Evolutionary conservation across 208 protist genomes (phyloP).

Genomic region (Trypanosoma vivax): DNA sequence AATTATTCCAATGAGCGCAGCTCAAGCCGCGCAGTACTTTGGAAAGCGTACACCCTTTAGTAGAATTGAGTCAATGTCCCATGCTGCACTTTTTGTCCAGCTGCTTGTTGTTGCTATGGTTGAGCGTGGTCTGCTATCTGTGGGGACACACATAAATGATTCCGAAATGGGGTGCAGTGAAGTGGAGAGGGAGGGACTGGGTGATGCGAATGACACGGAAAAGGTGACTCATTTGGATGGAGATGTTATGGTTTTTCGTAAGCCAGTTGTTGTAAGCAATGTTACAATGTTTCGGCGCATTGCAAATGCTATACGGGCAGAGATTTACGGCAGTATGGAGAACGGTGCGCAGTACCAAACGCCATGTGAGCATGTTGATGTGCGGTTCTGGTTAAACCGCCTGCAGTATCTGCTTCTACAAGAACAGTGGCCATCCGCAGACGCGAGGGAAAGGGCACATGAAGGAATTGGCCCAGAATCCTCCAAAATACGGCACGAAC

Average conservation of each 20-base stretch:
- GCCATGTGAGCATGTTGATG: conserved; percentile 24
- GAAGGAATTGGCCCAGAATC: too few species aligned
- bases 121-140: conserved; percentile 35
- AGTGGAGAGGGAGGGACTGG: neutral
- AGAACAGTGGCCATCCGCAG: conserved; percentile 11
- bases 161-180: neutral
- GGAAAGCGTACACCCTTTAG: conserved; percentile 67
- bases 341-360: neutral
- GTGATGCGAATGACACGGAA: neutral
- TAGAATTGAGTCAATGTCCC: conserved; percentile 32
- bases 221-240: neutral
- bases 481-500: too few species aligned
- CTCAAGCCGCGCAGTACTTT: conserved; percentile 55
- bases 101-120: conserved; percentile 59
- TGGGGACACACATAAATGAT: neutral
- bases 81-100: conserved; percentile 46
- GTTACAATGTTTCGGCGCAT: conserved; percentile 12
- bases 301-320: conserved; percentile 6
- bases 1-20: conserved; percentile 13
- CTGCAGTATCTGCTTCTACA: conserved; percentile 53
- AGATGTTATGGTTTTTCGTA: neutral
- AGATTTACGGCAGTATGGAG: conserved; percentile 12
- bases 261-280: conserved; percentile 12
- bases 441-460: too few species aligned
- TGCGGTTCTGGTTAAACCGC: conserved; percentile 65